Base-by-base conservation (phyloP, 805 yeast species). In the Barnettozyma siamensis region DNA sequence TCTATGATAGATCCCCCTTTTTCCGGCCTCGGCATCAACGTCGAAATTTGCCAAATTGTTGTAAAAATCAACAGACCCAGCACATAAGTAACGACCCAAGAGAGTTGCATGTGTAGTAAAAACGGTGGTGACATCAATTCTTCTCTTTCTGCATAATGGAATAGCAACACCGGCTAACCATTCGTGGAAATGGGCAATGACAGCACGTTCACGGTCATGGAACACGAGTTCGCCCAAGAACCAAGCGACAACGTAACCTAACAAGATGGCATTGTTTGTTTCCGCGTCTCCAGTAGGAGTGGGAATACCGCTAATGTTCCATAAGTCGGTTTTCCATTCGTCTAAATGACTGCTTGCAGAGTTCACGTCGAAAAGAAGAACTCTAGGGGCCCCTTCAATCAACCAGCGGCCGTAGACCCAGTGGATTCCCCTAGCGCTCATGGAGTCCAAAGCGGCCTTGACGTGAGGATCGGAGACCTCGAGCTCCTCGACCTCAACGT, bases 91-190 rank as follows among this genome's bases (percentile, higher is more conserved):
- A 53, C 99, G 78, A 32, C 99, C 99, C 50, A 93, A 73, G 48
- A 91, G 69, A 10, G 99, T 91, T 3, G 99, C 99, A 64, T 91
- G 99, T 18, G 99, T 91, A 31, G 99, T 91, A 72, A 91, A 91
- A 48, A 91, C 83, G 20, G 99, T 89, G 44, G 96, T 88, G 45
- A 88, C 88, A 57, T 91, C 99, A 44, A 91, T 82, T 55, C 88
- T 76, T 57, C 98, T 79, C 63, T 87, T 87, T 56, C 96, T 73
- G 62, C 96, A 88, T 43, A 91, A 70, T 0, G 99, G 97, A 45
- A 93, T 69, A 0, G 95, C 96, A 35, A 93, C 88, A 53, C 98
- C 97, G 2, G 99, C 97, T 44, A 91, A 74, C 99, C 99, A 91
- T 67, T 91, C 99, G 67, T 91, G 99, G 62, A 85, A 89, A 60